Evolutionary conservation across 192 early-diverging fungal species (phyloP).

Genomic region (Coemansia erecta): DNA sequence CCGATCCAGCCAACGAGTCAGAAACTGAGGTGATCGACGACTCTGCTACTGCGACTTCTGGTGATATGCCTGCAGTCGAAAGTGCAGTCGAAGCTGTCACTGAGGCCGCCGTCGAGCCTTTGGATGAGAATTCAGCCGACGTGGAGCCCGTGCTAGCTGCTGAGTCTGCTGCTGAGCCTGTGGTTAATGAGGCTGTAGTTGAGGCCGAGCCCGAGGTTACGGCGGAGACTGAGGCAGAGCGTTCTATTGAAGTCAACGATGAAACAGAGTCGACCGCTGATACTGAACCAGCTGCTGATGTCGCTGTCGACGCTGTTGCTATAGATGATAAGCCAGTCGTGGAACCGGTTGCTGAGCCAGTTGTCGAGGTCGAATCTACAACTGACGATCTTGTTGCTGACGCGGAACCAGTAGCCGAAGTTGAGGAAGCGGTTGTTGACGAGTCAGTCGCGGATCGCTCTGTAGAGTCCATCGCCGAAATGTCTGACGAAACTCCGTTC

Average conservation of each 20-base stretch:
- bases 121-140: not conserved
- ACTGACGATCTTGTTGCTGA: not conserved
- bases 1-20: constrained; percentile 6
- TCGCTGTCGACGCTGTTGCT: not conserved
- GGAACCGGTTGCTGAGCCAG: not conserved
- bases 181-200: not conserved
- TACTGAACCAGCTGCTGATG: not conserved
- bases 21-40: not conserved
- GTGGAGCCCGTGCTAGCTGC: not conserved
- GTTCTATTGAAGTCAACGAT: too few species aligned
- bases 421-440: not conserved
- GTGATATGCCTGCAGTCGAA: not conserved
- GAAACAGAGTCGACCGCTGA: not conserved
- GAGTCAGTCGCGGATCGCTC: not conserved
- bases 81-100: not conserved
- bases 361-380: not conserved
- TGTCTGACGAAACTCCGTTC: too few species aligned
- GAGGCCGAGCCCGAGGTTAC: not conserved
- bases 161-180: constrained; percentile 1
- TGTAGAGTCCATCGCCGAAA: too few species aligned
- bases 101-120: not conserved
- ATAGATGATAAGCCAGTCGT: not conserved
- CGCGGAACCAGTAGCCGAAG: not conserved
- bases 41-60: not conserved
- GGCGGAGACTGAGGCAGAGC: not conserved